Evolutionary conservation across 2,329 filamentous ascomycete species (phyloP).

Genomic region (Ceratocystis lukuohia): DNA sequence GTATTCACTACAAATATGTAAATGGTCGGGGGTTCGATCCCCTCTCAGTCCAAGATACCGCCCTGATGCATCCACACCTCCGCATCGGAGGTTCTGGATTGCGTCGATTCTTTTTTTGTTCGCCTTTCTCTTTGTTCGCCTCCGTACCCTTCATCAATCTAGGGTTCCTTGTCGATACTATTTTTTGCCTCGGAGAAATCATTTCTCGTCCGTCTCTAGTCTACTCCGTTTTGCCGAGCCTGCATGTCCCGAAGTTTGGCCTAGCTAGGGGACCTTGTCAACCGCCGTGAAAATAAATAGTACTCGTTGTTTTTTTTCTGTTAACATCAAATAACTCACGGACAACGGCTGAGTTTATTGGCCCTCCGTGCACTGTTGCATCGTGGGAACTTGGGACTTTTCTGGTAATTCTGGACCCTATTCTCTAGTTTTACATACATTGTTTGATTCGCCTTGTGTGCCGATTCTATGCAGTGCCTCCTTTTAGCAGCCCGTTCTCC

Average conservation of each 20-base stretch:
- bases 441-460: neutral
- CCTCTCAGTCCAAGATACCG: constrained; percentile 19
- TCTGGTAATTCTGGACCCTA: neutral
- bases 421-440: neutral
- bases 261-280: neutral
- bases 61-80: too few species aligned
- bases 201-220: neutral
- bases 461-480: neutral
- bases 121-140: neutral
- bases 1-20: constrained; percentile 20
- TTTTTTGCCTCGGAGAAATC: too few species aligned
- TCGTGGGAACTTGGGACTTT: neutral
- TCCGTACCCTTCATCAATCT: neutral
- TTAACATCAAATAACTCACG: neutral
- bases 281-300: neutral
- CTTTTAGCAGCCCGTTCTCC: neutral
- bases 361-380: neutral
- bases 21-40: constrained; percentile 21
- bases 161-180: too few species aligned
- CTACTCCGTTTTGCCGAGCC: neutral
- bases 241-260: neutral
- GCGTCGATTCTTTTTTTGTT: neutral
- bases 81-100: neutral
- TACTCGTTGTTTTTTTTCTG: neutral
- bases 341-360: neutral